phyloP scores from a whole-genome alignment of 2,329 filamentous ascomycete species.

The Alternaria rosae region DNA sequence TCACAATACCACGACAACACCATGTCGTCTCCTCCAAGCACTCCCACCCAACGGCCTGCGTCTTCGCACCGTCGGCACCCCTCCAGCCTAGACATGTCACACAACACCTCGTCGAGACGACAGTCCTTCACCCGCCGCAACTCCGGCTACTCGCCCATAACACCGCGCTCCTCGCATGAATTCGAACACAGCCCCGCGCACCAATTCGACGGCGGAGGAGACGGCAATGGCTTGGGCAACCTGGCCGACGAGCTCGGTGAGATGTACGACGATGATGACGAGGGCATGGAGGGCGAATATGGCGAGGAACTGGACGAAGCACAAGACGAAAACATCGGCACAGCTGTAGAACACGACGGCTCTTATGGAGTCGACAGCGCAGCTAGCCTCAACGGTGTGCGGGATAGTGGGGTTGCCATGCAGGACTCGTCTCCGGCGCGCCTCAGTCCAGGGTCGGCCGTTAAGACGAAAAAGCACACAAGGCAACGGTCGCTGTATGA shows the following conservation, averaged over 20 bases:
- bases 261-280: conserved; percentile 71
- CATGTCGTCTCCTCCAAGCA: conserved; percentile 54
- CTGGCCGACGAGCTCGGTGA: conserved; percentile 82
- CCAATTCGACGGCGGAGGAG: conserved; percentile 48
- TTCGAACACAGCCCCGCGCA: conserved; percentile 52
- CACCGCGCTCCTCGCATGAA: conserved; percentile 50
- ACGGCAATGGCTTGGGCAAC: conserved; percentile 71
- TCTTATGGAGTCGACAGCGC: conserved; percentile 30
- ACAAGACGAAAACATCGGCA: conserved; percentile 39
- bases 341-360: conserved; percentile 47
- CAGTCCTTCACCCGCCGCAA: conserved; percentile 51
- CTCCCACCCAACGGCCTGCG: conserved; percentile 47
- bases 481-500: conserved; percentile 66
- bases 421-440: conserved; percentile 49
- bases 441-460: conserved; percentile 50
- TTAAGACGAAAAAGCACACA: conserved; percentile 47
- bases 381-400: conserved; percentile 43
- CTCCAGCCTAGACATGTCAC: conserved; percentile 54
- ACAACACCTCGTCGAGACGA: conserved; percentile 45
- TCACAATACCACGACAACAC: conserved; percentile 13
- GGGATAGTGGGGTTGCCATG: conserved; percentile 57
- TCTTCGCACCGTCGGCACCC: conserved; percentile 50
- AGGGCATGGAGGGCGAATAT: conserved; percentile 57
- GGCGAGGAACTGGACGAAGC: conserved; percentile 42
- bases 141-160: conserved; percentile 57